phyloP scores from a whole-genome alignment of 176 grass and related monocot species.

The Guadua angustifolia region DNA sequence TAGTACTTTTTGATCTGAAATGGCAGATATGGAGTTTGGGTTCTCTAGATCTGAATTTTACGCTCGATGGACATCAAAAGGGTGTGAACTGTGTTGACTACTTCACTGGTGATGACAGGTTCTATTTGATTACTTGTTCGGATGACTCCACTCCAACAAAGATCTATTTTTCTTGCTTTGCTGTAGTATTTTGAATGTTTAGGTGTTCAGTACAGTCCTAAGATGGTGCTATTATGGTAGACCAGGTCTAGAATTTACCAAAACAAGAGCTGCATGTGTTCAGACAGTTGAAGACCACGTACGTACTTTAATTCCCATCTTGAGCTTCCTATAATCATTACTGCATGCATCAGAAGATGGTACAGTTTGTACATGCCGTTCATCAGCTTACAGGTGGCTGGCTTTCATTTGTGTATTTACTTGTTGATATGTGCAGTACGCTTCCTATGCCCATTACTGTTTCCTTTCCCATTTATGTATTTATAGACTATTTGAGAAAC shows the following conservation, averaged over 20 bases:
- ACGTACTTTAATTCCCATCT: no score
- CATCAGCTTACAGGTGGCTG: no score
- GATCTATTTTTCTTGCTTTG: conserved; percentile 47
- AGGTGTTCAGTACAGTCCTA: conserved; percentile 18
- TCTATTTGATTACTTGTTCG: conserved; percentile 92
- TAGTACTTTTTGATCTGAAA: conserved; percentile 33
- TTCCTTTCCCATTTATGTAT: no score
- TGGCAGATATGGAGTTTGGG: conserved; percentile 96
- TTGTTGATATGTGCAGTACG: no score
- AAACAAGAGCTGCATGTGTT: no score
- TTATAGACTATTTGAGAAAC: no score
- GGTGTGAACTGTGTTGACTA: conserved; percentile 99
- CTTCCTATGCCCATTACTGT: no score
- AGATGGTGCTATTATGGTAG: conserved; percentile 29
- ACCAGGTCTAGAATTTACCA: conserved; percentile 77
- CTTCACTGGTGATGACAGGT: conserved; percentile 91
- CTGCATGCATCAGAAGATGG: no score
- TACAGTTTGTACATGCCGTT: no score
- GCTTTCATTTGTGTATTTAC: no score
- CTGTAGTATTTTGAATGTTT: conserved; percentile 22
- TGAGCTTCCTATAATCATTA: no score
- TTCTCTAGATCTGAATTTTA: conserved; percentile 96
- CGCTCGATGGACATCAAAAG: conserved; percentile 89
- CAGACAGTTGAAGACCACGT: no score
- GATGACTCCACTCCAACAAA: conserved; percentile 89